A percentile compares a stretch with the other conserved stretches of the same genome.
Conservation (phyloP, 306 rosid genomes). For the Luffa acutangula region DNA sequence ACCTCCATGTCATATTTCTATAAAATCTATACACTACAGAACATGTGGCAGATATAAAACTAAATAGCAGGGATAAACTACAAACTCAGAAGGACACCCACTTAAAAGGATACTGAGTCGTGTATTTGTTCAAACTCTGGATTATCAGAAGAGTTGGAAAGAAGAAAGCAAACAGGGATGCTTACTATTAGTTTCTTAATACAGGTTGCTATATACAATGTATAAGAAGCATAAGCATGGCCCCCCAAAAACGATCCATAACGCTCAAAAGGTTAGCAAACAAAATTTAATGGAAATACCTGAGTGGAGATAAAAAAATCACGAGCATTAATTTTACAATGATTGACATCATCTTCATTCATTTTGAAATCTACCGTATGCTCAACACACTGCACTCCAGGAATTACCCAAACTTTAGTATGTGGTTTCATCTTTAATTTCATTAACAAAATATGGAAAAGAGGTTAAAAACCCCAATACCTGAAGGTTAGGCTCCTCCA, state of each 20-base stretch:
- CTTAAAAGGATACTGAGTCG: neutral
- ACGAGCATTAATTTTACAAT: slow-evolving; percentile 67
- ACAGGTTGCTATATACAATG: neutral
- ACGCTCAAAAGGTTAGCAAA: neutral
- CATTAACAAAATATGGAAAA: slow-evolving; percentile 5
- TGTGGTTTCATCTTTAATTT: neutral
- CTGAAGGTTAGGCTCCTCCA: slow-evolving; percentile 99
- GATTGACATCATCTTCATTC: slow-evolving; percentile 34
- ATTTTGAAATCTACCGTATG: slow-evolving; percentile 69
- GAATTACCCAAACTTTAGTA: neutral
- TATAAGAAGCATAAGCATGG: neutral
- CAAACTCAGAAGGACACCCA: neutral
- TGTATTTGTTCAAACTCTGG: neutral
- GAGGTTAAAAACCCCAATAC: slow-evolving; percentile 22
- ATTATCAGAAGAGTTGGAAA: neutral
- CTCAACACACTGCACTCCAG: slow-evolving; percentile 76
- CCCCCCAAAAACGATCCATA: neutral
- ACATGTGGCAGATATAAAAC: neutral
- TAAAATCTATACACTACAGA: neutral
- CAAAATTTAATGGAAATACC: slow-evolving; percentile 26
- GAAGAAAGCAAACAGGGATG: neutral
- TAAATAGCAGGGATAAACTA: neutral
- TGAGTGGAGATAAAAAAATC: slow-evolving; percentile 81
- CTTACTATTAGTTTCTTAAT: neutral
- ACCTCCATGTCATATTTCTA: neutral